phyloP scores from a whole-genome alignment of 768 basidiomycete genomes.

The Auriscalpium microsporum region DNA sequence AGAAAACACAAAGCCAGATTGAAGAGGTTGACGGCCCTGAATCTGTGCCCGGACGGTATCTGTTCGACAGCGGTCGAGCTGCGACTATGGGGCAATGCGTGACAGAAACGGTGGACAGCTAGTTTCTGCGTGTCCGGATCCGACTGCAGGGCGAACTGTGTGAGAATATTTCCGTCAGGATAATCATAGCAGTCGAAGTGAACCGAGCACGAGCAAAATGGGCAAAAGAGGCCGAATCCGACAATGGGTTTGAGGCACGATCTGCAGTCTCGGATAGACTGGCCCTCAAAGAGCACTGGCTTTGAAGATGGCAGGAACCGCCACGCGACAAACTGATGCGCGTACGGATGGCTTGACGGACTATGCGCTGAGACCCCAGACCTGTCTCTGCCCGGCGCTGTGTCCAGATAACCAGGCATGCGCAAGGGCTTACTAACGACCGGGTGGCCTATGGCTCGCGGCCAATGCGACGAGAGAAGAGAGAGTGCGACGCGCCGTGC shows the following conservation, averaged over 20 bases:
- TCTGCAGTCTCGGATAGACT: constrained; percentile 41
- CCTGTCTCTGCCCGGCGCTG: constrained; percentile 5
- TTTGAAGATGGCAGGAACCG: constrained; percentile 31
- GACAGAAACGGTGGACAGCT: constrained; percentile 56
- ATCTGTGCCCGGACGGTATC: constrained; percentile 36
- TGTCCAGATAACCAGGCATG: constrained; percentile 24
- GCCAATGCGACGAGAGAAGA: constrained; percentile 57
- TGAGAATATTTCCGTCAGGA: constrained; percentile 50
- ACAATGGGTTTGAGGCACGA: constrained; percentile 44
- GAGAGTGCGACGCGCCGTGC: constrained; percentile 48
- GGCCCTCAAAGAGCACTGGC: constrained; percentile 22
- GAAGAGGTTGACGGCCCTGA: constrained; percentile 58
- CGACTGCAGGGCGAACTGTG: constrained; percentile 40
- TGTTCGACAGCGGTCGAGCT: constrained; percentile 12
- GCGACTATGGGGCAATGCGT: constrained; percentile 29
- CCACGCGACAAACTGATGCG: constrained; percentile 70
- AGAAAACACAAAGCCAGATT: constrained; percentile 61
- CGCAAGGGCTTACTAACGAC: constrained; percentile 47
- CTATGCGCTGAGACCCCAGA: background rate
- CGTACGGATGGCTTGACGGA: constrained; percentile 30
- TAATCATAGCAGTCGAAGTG: constrained; percentile 78
- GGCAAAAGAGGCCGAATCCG: constrained; percentile 69
- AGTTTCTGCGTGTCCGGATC: constrained; percentile 45
- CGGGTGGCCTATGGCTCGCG: constrained; percentile 59
- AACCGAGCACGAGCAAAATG: constrained; percentile 58